These are phyloP conservation scores for Candida pini DNA, from an alignment of 805 yeast genomes.

Conservation along the genomic window DNA sequence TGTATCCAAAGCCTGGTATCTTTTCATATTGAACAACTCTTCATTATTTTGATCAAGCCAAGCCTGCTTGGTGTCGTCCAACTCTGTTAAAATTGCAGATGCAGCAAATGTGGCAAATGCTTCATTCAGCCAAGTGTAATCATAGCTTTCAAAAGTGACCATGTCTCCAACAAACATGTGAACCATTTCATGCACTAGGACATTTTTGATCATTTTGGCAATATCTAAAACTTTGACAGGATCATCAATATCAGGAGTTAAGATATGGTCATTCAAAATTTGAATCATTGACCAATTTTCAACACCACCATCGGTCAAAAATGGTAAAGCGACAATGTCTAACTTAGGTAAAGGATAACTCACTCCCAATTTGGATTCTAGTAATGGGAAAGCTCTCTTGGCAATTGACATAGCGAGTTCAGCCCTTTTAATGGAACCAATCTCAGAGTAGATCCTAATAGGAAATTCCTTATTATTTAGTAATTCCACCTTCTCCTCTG, in stretches of 20 bases:
- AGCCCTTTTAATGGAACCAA: slow-evolving; percentile 44
- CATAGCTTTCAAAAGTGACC: slow-evolving; percentile 64
- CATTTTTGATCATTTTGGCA: slow-evolving; percentile 37
- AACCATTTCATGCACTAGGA: slow-evolving; percentile 65
- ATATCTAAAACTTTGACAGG: slow-evolving; percentile 14
- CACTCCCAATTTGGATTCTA: slow-evolving; percentile 39
- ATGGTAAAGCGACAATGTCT: slow-evolving; percentile 66
- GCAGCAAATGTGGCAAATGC: slow-evolving; percentile 75
- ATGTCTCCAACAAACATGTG: slow-evolving; percentile 80
- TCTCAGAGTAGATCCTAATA: slow-evolving; percentile 48
- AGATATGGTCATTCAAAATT: slow-evolving; percentile 45
- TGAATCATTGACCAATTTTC: slow-evolving; percentile 73
- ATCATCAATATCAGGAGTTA: slow-evolving; percentile 30
- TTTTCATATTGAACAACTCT: slow-evolving; percentile 28
- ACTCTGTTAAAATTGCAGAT: slow-evolving; percentile 26
- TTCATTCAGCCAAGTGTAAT: slow-evolving; percentile 69
- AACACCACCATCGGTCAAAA: slow-evolving; percentile 72
- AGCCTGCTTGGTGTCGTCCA: slow-evolving; percentile 19
- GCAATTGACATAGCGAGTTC: slow-evolving; percentile 46
- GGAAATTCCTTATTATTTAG: slow-evolving; percentile 31
- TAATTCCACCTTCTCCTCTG: slow-evolving; percentile 32
- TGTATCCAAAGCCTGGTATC: slow-evolving; percentile 30
- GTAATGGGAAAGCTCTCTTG: slow-evolving; percentile 39
- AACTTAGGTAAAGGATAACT: slow-evolving; percentile 57
- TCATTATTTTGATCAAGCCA: slow-evolving; percentile 30